Evolutionary conservation across 2,329 filamentous ascomycete genomes (phyloP), one percentile per base, ranked within the genome.

Genomic region (Microcyclospora tardicrescens): DNA sequence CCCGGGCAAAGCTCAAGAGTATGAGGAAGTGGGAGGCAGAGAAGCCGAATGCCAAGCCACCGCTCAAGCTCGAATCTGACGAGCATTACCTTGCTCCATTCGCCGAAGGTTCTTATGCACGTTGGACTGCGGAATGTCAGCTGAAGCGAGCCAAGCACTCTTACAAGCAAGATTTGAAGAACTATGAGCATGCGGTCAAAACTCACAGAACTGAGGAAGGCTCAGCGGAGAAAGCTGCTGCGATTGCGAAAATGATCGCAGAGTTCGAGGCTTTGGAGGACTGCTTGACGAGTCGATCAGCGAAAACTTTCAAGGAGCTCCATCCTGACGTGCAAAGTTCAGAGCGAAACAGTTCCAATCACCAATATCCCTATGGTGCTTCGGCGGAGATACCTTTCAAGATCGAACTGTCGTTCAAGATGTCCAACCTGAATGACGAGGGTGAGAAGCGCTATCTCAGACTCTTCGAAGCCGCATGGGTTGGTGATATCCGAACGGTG

Each of bases 401-500:
- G 5, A 63, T 69, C 24, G 43, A 57, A 0, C 72, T 79, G 44
- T 54, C 51, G 2, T 83, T 84, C 54, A 41, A 39, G 1, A 43
- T 61, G 3, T 24, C 63, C 46, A 51, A 73, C 62, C 45, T 71
- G 10, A 80, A 71, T 0, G 69, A 72, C 2, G 62, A 61, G 30
- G 71, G 68, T 36, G 67, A 65, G 16, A 61, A 66, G 28, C 77
- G 70, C 0, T 89, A 86, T 44, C 44, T 81, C 5, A 62, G 72
- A 44, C 58, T 89, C 63, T 82, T 83, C 55, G 76, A 89, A 52
- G 82, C 82, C 28, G 75, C 75, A 4, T 91, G 81, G 81, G 50
- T 51, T 4, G 80, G 79, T n/a, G 73, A 91, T 47, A 46, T 81
- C 1, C 65, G 73, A 1, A 74, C 64, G 2, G 74, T 89, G 57